Conservation (phyloP, 2,329 filamentous ascomycete species). For the Fusarium nanum region DNA sequence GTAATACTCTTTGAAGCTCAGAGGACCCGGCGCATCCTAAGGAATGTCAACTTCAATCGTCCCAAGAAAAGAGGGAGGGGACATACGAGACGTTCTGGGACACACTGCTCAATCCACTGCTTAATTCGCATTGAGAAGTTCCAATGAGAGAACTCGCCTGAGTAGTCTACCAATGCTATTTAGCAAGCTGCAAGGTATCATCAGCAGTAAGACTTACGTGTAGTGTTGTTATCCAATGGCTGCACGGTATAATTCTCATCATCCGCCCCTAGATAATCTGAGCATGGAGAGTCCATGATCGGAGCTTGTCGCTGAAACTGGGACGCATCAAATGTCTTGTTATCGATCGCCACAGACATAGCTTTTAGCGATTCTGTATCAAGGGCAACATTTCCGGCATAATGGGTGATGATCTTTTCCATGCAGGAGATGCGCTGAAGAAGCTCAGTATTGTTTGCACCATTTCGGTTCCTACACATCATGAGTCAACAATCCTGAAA, state of each 20-base stretch:
- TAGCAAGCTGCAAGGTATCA: conserved; percentile 3
- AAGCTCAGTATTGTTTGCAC: conserved; percentile 42
- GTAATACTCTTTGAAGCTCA: conserved; percentile 56
- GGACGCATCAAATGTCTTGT: conserved; percentile 41
- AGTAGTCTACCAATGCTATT: conserved; percentile 55
- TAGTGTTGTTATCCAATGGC: conserved; percentile 55
- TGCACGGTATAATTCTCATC: conserved; percentile 57
- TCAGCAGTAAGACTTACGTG: conserved; percentile 49
- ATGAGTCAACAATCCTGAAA: conserved; percentile 22
- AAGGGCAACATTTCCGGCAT: conserved; percentile 55
- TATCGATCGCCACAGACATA: conserved; percentile 57
- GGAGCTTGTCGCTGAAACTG: conserved; percentile 36
- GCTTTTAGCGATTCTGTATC: conserved; percentile 51
- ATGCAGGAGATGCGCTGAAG: conserved; percentile 49
- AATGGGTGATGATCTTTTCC: conserved; percentile 62
- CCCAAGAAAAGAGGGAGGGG: background rate
- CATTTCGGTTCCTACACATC: conserved; percentile 38
- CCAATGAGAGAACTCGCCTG: conserved; percentile 65
- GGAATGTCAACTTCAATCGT: background rate
- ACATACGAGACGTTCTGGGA: conserved; percentile 48
- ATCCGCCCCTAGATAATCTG: conserved; percentile 47
- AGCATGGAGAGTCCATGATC: conserved; percentile 40
- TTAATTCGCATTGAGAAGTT: conserved; percentile 65
- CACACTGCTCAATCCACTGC: conserved; percentile 60
- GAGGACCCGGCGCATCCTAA: conserved; percentile 46